Evolutionary conservation across 83 land plant species (phyloP).

Genomic region (Picea engelmannii): DNA sequence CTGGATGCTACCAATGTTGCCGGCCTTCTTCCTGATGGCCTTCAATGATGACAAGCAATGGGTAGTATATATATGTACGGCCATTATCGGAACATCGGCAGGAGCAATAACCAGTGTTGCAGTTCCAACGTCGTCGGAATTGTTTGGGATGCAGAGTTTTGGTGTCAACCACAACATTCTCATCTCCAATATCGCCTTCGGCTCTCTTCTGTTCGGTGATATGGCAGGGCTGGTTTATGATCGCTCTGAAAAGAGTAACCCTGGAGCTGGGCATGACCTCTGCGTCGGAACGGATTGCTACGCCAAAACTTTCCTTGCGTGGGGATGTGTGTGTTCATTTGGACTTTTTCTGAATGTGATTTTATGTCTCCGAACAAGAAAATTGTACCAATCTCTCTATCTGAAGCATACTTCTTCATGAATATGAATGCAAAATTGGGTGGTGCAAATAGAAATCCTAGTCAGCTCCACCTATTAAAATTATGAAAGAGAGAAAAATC

Average conservation of each 20-base stretch:
- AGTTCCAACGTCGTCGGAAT: conserved; percentile 56
- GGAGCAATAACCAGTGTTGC: conserved; percentile 59
- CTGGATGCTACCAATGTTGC: conserved; percentile 38
- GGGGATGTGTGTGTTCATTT: conserved; percentile 40
- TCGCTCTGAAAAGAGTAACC: background rate
- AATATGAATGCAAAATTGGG: background rate
- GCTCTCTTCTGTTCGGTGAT: conserved; percentile 53
- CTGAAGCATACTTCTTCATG: background rate
- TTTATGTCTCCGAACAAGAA: conserved; percentile 37
- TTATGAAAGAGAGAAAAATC: too few relatives aligned
- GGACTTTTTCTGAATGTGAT: conserved; percentile 30
- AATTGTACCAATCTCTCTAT: conserved; percentile 15
- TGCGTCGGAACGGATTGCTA: conserved; percentile 56
- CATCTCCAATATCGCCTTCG: conserved; percentile 66
- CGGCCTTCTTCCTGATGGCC: conserved; percentile 45
- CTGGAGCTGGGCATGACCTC: background rate
- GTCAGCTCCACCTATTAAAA: too few relatives aligned
- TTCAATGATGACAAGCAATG: conserved; percentile 8
- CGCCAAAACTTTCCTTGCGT: conserved; percentile 38
- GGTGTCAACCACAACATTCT: conserved; percentile 68
- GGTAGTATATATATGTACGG: conserved; percentile 27
- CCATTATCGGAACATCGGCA: conserved; percentile 49
- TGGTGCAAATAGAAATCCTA: background rate
- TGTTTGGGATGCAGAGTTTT: conserved; percentile 49
- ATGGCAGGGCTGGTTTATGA: conserved; percentile 57